Base-by-base conservation (phyloP, 108 stramenopile species). In the Aurantiochytrium sp. region DNA sequence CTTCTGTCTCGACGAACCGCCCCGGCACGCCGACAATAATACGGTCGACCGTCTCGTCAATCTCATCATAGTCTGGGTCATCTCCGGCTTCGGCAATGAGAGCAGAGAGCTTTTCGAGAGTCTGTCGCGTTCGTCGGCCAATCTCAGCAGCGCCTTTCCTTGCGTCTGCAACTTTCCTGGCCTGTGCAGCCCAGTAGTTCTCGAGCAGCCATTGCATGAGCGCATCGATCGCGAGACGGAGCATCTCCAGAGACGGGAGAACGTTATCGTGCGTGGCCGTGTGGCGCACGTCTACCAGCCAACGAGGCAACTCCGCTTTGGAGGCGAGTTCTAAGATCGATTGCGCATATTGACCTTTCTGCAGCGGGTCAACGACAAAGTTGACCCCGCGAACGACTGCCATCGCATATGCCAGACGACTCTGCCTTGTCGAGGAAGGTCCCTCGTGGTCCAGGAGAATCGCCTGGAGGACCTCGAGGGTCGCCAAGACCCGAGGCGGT, bases 271-370 rank as follows among this genome's bases (percentile, higher is more conserved):
- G 89, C 43, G 89, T 89, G 18, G 72, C 72, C 16, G 28, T 72
- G 72, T 89, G 89, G 18, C 89, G 53, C 43, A 89, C 55, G 55
- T 89, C 89, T 18, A 89, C 89, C 14, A 89, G 58, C 89, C 89
- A 89, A 29, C 55, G 28, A 6, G 89, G 89, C 16, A 89, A 43
- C 29, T 72, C 89, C 6, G 25, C 47, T 35, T 89, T 21, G 21
- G 12, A 14, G 10, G 72, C 72, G 58, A 89, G 89, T 5, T 59
- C 57, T 5, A 19, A 8, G 35, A 89, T 21, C 6, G 89, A 73
- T 28, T 72, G 28, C 35, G 89, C 89, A 5, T 58, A 44, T 29
- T 5, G 19, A 6, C 72, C 29, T 35, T 29, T 58, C 25, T 89
- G 89, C 47, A 29, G 12, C n/a, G 29, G 44, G 72, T 89, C 89